These are phyloP conservation scores for Hagleromyces aurorensis DNA, from an alignment of 805 yeast genomes.

Conservation along the genomic window DNA sequence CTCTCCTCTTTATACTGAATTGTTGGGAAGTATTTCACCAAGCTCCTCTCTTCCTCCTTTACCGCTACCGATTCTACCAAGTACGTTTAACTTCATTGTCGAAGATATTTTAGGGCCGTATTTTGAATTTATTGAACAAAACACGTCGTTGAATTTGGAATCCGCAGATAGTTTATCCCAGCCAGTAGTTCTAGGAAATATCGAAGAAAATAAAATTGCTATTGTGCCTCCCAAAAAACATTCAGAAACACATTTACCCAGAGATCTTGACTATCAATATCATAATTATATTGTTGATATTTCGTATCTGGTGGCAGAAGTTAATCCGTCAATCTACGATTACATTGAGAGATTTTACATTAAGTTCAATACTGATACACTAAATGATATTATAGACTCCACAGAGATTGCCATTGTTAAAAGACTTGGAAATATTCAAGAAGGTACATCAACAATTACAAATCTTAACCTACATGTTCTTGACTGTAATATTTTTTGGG, in stretches of 20 bases:
- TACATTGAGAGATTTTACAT: slow-evolving; percentile 33
- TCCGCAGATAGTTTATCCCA: no score
- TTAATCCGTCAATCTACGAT: slow-evolving; percentile 29
- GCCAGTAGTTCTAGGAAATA: no score
- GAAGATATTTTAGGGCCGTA: slow-evolving; percentile 29
- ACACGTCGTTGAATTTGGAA: no score
- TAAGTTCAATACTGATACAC: slow-evolving; percentile 31
- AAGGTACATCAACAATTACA: slow-evolving; percentile 8
- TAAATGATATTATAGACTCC: slow-evolving; percentile 50
- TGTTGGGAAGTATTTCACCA: slow-evolving; percentile 47
- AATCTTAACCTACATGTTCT: slow-evolving; percentile 15
- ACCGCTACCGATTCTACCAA: slow-evolving; percentile 49
- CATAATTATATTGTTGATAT: slow-evolving; percentile 34
- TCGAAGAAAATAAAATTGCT: no score
- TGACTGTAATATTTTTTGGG: slow-evolving; percentile 20
- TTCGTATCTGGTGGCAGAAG: slow-evolving; percentile 37
- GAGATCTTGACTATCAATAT: slow-evolving; percentile 5
- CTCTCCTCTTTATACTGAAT: slow-evolving; percentile 36
- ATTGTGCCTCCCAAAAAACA: no score
- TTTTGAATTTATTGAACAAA: slow-evolving; percentile 7
- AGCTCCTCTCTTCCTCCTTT: slow-evolving; percentile 57
- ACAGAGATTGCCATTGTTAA: slow-evolving; percentile 54
- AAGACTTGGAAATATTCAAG: slow-evolving; percentile 32
- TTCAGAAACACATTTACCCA: slow-evolving; percentile 3
- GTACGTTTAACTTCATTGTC: slow-evolving; percentile 39